Base-by-base conservation (phyloP, 169 alveolate genomes). In the Plasmodium adleri region DNA sequence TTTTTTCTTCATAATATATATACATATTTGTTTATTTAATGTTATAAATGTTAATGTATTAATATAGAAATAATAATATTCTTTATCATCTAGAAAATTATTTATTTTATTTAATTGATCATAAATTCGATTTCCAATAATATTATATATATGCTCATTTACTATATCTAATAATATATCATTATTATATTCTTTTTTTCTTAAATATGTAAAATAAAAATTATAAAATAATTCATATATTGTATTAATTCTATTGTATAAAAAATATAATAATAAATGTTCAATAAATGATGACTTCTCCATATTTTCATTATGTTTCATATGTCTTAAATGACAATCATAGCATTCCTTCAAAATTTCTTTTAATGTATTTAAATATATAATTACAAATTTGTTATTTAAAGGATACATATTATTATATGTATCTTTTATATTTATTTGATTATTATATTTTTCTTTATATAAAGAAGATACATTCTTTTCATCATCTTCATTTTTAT, bases 51-150 rank as follows among this genome's bases (percentile, higher is more conserved):
- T 83, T 10, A 83, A 60, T 0, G 91, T 83, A 28, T 68, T 68
- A 28, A 83, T 63, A 54, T 83, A 83, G 59, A 83, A 83, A 43
- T 83, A 70, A 63, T 83, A 83, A 50, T 68, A 83, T 17, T 83
- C 49, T 9, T 70, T 56, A 13, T 47, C 24, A 12, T 68, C 80
- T 32, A 83, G 32, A 56, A 83, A 83, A 2, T 8, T n/a, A 62
- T 68, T 83, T 47, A 83, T 83, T 68, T 72, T 52, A 63, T 83
- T 45, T 1, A 83, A 45, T 3, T 83, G 91, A 12, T 83, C 78
- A 32, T 68, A 68, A 39, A 83, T 28, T 26, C 32, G 32, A 50
- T 83, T 83, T 54, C 59, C 71, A 39, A 83, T 68, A 47, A 45
- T 12, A 6, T 60, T 24, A 63, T 83, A 83, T 58, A 83, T 68